Conservation (phyloP, 2,329 filamentous ascomycete species). For the Aspergillus tubingensis region DNA sequence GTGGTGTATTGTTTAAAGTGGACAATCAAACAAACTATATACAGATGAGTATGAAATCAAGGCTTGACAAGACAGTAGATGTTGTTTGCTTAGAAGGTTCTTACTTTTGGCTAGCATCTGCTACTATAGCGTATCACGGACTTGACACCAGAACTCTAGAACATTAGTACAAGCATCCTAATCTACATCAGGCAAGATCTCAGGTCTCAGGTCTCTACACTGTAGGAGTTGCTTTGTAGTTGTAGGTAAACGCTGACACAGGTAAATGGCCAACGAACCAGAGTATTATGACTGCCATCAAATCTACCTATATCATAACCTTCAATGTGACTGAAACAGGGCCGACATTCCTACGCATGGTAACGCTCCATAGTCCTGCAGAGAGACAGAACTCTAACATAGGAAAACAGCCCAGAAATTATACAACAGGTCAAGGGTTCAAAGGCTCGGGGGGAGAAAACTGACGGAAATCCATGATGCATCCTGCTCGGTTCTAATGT, state of each 20-base stretch:
- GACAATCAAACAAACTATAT: neutral
- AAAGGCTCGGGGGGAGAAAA: conserved; percentile 5
- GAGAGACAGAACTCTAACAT: neutral
- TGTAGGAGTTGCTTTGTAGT: too few species aligned
- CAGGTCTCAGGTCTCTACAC: too few species aligned
- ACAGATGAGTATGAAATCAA: too few species aligned
- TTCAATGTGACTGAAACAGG: neutral
- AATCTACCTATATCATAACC: conserved; percentile 1
- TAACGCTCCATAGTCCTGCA: neutral
- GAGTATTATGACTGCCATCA: neutral
- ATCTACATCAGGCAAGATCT: too few species aligned
- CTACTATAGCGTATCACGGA: too few species aligned
- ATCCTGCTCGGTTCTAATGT: conserved; percentile 28
- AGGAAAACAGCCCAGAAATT: conserved; percentile 12
- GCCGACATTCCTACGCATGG: neutral
- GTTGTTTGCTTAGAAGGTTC: too few species aligned
- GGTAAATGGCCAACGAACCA: neutral
- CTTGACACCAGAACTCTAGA: too few species aligned
- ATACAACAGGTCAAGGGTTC: conserved; percentile 18
- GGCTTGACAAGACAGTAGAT: too few species aligned
- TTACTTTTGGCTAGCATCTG: too few species aligned
- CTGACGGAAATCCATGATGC: conserved; percentile 17
- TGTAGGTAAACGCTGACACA: neutral
- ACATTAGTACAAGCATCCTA: too few species aligned
- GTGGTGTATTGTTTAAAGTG: neutral